A percentile compares a stretch with the other conserved stretches of the same genome.
Evolutionary conservation across 331 rosid species (phyloP).

Genomic region (Malus hybrid): DNA sequence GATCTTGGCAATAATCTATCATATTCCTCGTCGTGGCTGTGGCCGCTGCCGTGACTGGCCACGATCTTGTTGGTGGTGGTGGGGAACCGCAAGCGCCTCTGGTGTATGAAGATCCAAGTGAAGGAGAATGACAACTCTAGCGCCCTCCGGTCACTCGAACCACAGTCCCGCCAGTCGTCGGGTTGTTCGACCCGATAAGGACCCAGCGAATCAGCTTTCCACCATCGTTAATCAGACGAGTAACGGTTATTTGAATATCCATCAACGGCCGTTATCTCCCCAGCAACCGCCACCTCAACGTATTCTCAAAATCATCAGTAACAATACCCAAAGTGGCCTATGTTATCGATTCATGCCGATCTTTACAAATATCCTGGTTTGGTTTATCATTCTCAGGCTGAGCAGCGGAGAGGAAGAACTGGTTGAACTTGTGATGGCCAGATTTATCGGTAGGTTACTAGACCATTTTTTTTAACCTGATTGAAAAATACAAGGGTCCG

Average conservation of each 20-base stretch:
- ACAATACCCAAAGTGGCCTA: slow-evolving; percentile 88
- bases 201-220: slow-evolving; percentile 38
- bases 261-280: slow-evolving; percentile 65
- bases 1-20: slow-evolving; percentile 9
- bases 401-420: slow-evolving; percentile 86
- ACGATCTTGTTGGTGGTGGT: slow-evolving; percentile 18
- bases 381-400: slow-evolving; percentile 94
- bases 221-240: background rate
- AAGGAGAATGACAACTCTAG: slow-evolving; percentile 50
- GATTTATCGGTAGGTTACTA: slow-evolving; percentile 65
- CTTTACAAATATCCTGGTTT: slow-evolving; percentile 79
- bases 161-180: slow-evolving; percentile 67
- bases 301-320: slow-evolving; percentile 66
- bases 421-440: slow-evolving; percentile 95
- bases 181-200: slow-evolving; percentile 60
- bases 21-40: slow-evolving; percentile 10
- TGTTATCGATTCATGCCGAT: slow-evolving; percentile 84
- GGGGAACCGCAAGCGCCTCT: slow-evolving; percentile 84
- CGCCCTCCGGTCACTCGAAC: slow-evolving; percentile 48
- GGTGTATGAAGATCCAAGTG: slow-evolving; percentile 90
- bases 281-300: slow-evolving; percentile 51
- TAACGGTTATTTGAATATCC: slow-evolving; percentile 68
- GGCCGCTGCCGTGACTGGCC: background rate
- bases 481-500: slow-evolving; percentile 57
- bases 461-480: slow-evolving; percentile 45